Evolutionary conservation across 306 rosid genomes (phyloP).

Genomic region (Casuarina cunninghamiana): DNA sequence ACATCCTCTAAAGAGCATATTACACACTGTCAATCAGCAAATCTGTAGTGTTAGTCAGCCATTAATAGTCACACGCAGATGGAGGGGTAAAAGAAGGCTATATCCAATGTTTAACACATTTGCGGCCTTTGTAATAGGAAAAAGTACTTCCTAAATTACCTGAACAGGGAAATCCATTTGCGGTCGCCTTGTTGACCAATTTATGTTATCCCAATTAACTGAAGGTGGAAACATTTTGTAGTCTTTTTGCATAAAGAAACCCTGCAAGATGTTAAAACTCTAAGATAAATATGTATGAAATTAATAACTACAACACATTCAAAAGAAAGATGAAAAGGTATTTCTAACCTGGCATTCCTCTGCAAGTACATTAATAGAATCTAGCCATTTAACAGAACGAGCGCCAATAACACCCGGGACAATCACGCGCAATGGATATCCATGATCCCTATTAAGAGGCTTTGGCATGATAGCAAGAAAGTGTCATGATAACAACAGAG

Average conservation of each 20-base stretch:
- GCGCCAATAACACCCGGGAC: conserved; percentile 99
- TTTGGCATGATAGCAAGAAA: conserved; percentile 31
- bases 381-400: conserved; percentile 97
- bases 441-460: conserved; percentile 94
- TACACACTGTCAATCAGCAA: conserved; percentile 68
- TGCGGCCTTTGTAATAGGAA: too few species aligned
- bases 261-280: conserved; percentile 45
- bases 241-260: conserved; percentile 98
- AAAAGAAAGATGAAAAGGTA: conserved; percentile 1
- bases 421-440: conserved; percentile 83
- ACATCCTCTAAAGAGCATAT: conserved; percentile 91
- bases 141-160: conserved; percentile 41
- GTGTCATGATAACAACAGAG: conserved; percentile 18
- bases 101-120: background rate
- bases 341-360: conserved; percentile 88
- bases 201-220: conserved; percentile 86
- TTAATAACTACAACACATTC: conserved; percentile 9
- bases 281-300: conserved; percentile 19
- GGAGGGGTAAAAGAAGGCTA: background rate
- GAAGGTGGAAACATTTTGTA: conserved; percentile 99
- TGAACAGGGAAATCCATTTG: conserved; percentile 99
- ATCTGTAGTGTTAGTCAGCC: conserved; percentile 20
- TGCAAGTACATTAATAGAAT: conserved; percentile 58
- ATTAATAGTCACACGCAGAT: background rate
- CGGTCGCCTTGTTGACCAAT: conserved; percentile 85